These are phyloP conservation scores for Leishmania mexicana DNA, from an alignment of 208 protist species.

Conservation along the genomic window DNA sequence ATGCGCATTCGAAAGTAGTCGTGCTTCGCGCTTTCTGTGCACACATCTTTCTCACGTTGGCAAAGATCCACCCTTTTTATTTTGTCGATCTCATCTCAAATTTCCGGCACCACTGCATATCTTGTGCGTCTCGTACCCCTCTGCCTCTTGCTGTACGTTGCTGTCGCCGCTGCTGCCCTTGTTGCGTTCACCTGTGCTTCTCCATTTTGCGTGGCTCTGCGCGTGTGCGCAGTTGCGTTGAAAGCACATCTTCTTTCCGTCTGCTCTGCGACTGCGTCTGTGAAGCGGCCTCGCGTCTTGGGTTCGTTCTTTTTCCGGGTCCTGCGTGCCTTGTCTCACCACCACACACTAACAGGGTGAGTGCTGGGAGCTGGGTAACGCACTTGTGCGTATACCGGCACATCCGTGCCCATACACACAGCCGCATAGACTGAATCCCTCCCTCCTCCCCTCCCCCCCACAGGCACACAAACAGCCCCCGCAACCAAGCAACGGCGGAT, in stretches of 20 bases:
- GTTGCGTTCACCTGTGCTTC: neutral
- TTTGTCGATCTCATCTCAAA: too few species aligned
- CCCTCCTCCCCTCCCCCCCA: too few species aligned
- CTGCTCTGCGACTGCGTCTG: neutral
- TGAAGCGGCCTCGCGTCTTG: neutral
- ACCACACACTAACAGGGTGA: neutral
- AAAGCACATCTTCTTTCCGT: neutral
- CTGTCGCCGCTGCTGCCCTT: neutral
- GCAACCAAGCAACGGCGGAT: constrained; percentile 10
- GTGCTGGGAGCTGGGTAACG: neutral
- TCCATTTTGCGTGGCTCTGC: neutral
- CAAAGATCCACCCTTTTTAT: neutral
- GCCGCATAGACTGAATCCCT: neutral
- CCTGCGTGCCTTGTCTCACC: neutral
- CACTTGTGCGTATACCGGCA: neutral
- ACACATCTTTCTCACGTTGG: neutral
- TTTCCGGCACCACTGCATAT: neutral
- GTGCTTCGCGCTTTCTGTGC: neutral
- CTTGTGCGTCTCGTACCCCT: neutral
- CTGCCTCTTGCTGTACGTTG: neutral
- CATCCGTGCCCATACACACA: neutral
- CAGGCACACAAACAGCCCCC: neutral
- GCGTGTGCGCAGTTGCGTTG: neutral
- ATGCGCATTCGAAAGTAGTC: neutral
- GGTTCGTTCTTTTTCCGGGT: too few species aligned